Percentiles rank a stretch among this genome's conserved stretches.
phyloP scores from a whole-genome alignment of 2,329 filamentous ascomycete species.

The Cordyceps sp. region DNA sequence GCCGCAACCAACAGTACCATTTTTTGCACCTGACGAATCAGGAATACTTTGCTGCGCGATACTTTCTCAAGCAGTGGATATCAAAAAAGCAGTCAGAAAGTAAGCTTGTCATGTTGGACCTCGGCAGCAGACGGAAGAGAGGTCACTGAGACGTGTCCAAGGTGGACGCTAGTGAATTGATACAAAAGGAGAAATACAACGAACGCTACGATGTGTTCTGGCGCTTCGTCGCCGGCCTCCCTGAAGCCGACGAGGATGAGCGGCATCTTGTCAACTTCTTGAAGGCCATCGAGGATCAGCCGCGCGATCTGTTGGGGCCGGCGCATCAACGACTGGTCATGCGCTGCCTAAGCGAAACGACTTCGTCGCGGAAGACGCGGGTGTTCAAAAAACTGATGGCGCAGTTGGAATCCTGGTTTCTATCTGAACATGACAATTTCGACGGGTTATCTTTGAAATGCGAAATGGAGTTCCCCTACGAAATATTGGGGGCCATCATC shows the following conservation, averaged over 20 bases:
- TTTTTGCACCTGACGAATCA: slow-evolving; percentile 26
- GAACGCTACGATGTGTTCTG: slow-evolving; percentile 21
- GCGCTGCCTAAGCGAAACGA: slow-evolving; percentile 1
- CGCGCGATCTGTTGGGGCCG: slow-evolving; percentile 1
- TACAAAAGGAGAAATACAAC: slow-evolving; percentile 20
- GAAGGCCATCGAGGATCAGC: not conserved
- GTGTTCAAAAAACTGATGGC: not conserved
- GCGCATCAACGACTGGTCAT: slow-evolving; percentile 1
- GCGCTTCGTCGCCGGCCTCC: slow-evolving; percentile 22
- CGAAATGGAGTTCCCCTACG: not conserved
- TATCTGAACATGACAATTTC: not conserved
- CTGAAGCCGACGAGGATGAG: not conserved
- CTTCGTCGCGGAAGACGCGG: not conserved
- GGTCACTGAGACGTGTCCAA: too few relatives aligned
- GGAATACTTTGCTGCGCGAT: slow-evolving; percentile 23
- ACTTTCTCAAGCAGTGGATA: slow-evolving; percentile 18
- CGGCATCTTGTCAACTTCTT: not conserved
- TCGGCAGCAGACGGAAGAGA: not conserved
- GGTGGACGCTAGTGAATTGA: slow-evolving; percentile 8
- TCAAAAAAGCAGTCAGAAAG: slow-evolving; percentile 2
- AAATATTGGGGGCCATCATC: not conserved
- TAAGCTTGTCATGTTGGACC: too few relatives aligned
- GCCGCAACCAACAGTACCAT: slow-evolving; percentile 13
- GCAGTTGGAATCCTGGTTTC: not conserved
- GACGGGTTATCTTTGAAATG: not conserved